phyloP scores from a whole-genome alignment of 2,329 filamentous ascomycete genomes.

The Microdochium trichocladiopsis region DNA sequence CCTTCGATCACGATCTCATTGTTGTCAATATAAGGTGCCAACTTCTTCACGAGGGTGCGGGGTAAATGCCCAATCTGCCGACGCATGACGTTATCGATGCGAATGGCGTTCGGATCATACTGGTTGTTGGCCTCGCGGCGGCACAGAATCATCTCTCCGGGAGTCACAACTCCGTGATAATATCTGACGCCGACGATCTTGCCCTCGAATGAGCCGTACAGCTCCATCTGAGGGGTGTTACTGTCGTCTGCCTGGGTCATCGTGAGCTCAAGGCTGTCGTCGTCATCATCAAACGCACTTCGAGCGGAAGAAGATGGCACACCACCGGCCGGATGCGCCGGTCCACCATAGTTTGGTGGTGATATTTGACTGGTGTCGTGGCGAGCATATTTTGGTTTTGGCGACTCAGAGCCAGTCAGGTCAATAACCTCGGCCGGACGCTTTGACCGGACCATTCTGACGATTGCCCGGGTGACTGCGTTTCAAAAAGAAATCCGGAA shows the following conservation, averaged over 20 bases:
- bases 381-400: constrained; percentile 9
- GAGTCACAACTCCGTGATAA: constrained; percentile 50
- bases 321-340: neutral
- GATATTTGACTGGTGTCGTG: constrained; percentile 2
- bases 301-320: constrained; percentile 4
- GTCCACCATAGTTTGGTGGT: constrained; percentile 6
- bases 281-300: constrained; percentile 15
- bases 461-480: neutral
- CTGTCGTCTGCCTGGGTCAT: constrained; percentile 37
- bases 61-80: constrained; percentile 76
- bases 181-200: constrained; percentile 54
- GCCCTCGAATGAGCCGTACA: constrained; percentile 39
- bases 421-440: constrained; percentile 6
- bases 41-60: constrained; percentile 56
- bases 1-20: constrained; percentile 61
- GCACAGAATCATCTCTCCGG: constrained; percentile 51
- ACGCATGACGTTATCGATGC: constrained; percentile 68
- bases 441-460: constrained; percentile 9
- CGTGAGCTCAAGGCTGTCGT: constrained; percentile 33
- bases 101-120: constrained; percentile 71
- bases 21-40: constrained; percentile 65
- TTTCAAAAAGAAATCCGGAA: too few species aligned
- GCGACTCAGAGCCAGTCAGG: constrained; percentile 2
- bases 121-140: constrained; percentile 54
- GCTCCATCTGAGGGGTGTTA: constrained; percentile 25